A percentile compares a stretch with the other conserved stretches of the same genome.
phyloP scores from a whole-genome alignment of 768 basidiomycete species.

The Candolleomyces eurysporus region DNA sequence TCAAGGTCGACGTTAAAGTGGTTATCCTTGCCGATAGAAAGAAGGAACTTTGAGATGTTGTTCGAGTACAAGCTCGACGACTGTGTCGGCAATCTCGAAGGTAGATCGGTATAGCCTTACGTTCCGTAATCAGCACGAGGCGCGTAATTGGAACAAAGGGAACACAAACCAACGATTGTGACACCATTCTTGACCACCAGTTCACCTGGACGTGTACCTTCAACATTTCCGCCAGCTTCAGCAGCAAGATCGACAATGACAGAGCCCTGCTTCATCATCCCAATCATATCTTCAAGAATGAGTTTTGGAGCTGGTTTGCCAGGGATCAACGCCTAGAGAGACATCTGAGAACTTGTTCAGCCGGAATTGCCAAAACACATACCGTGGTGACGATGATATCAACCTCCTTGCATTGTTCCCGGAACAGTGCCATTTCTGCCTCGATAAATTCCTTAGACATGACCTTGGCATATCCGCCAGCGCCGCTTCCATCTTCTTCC shows the following conservation, averaged over 20 bases:
- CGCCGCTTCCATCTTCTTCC: conserved; percentile 79
- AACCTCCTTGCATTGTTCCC: conserved; percentile 86
- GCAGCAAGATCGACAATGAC: conserved; percentile 86
- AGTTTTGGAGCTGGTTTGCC: conserved; percentile 85
- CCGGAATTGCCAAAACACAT: conserved; percentile 15
- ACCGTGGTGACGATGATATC: conserved; percentile 88
- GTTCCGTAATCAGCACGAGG: conserved; percentile 5
- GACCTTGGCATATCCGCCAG: conserved; percentile 84
- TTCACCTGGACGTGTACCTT: conserved; percentile 77
- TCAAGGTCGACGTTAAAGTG: conserved; percentile 67
- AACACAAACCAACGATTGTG: conserved; percentile 67
- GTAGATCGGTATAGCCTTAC: conserved; percentile 78
- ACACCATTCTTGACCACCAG: conserved; percentile 69
- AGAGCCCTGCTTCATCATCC: conserved; percentile 91
- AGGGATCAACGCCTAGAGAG: conserved; percentile 70
- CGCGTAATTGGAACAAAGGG: not conserved
- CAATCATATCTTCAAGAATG: conserved; percentile 82
- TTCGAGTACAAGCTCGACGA: conserved; percentile 90
- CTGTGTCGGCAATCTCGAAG: conserved; percentile 86
- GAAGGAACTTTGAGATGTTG: conserved; percentile 86
- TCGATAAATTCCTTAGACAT: conserved; percentile 91
- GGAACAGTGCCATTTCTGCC: conserved; percentile 85
- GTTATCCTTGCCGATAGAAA: conserved; percentile 68
- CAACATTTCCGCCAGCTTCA: conserved; percentile 89
- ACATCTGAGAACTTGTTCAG: not conserved